phyloP scores from a whole-genome alignment of 768 basidiomycete species.

The Boletus coccyginus region DNA sequence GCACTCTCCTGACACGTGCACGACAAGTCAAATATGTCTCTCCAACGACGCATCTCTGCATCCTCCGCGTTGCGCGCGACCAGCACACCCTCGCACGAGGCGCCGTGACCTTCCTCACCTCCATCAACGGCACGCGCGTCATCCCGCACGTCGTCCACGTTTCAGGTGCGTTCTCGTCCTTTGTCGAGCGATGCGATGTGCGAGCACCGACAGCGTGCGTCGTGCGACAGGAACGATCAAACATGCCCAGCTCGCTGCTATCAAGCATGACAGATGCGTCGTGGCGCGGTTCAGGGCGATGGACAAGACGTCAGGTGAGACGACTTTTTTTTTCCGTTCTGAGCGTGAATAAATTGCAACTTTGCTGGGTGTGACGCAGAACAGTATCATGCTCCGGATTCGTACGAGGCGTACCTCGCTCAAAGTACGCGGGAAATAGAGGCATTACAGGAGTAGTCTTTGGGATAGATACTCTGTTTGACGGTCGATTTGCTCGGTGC shows the following conservation, averaged over 20 bases:
- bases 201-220: background rate
- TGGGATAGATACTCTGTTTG: background rate
- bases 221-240: constrained; percentile 71
- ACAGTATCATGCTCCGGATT: constrained; percentile 50
- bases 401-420: constrained; percentile 56
- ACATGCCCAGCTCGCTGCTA: constrained; percentile 76
- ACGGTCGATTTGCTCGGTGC: background rate
- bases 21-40: constrained; percentile 83
- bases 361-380: constrained; percentile 29
- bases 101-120: constrained; percentile 65
- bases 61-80: constrained; percentile 82
- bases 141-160: constrained; percentile 80
- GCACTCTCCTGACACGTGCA: background rate
- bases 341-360: background rate
- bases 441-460: constrained; percentile 56
- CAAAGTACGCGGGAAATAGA: constrained; percentile 61
- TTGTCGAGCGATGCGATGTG: background rate
- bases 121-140: constrained; percentile 54
- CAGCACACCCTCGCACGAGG: constrained; percentile 81
- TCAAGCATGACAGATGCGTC: constrained; percentile 67
- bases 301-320: constrained; percentile 51
- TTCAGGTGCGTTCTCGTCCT: constrained; percentile 54
- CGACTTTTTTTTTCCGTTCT: background rate
- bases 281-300: constrained; percentile 63
- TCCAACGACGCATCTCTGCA: constrained; percentile 76